These are phyloP conservation scores for Ettlia oleoabundans DNA, from an alignment of 139 green algal genomes.

Conservation along the genomic window DNA sequence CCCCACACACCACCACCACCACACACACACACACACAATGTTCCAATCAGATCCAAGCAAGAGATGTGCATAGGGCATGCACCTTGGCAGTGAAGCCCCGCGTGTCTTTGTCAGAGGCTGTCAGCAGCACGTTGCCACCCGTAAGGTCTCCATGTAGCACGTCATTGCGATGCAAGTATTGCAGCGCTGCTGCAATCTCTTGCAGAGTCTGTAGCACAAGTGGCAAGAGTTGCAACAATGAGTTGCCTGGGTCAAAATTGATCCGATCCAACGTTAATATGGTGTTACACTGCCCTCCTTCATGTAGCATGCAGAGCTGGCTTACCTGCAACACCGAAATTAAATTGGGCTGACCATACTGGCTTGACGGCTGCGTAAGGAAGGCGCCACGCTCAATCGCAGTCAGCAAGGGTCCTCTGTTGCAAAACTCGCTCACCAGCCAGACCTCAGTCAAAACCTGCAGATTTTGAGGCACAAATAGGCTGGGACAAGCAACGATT, in stretches of 20 bases:
- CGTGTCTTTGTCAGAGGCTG: constrained; percentile 42
- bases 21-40: background rate
- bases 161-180: constrained; percentile 53
- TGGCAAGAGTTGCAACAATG: background rate
- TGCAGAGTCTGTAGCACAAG: constrained; percentile 41
- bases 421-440: constrained; percentile 59
- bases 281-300: too few species aligned
- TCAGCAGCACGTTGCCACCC: constrained; percentile 52
- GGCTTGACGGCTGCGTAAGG: constrained; percentile 42
- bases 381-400: constrained; percentile 60
- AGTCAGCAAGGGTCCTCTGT: constrained; percentile 53
- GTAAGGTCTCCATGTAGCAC: constrained; percentile 46
- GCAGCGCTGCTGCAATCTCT: constrained; percentile 55
- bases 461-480: background rate
- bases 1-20: background rate
- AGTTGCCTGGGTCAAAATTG: too few species aligned
- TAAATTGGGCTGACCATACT: constrained; percentile 52
- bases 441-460: constrained; percentile 47
- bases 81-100: constrained; percentile 48
- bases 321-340: constrained; percentile 49
- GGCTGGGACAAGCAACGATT: background rate
- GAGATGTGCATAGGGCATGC: background rate
- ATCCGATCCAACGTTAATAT: too few species aligned
- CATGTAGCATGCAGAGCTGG: too few species aligned
- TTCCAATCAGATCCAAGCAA: too few species aligned